These are phyloP conservation scores for Ogataea trehalophila DNA, from an alignment of 805 yeast genomes.

Conservation along the genomic window DNA sequence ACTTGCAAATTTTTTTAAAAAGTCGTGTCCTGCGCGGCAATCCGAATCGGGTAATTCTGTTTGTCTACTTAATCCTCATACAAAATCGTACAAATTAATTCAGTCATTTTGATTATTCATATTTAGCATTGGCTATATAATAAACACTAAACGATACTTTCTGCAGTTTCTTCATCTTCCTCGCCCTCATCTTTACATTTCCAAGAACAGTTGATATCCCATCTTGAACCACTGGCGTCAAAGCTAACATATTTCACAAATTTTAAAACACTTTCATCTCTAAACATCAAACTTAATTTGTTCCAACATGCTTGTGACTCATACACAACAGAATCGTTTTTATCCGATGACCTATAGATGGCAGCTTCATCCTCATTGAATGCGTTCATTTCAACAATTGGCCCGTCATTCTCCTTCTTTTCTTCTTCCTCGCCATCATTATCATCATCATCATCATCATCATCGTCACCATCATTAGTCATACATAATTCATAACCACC, in stretches of 20 bases:
- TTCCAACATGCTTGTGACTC: slow-evolving; percentile 86
- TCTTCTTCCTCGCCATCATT: slow-evolving; percentile 37
- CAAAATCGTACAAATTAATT: no score
- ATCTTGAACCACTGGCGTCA: slow-evolving; percentile 84
- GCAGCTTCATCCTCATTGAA: slow-evolving; percentile 73
- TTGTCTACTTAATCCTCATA: no score
- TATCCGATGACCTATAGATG: slow-evolving; percentile 60
- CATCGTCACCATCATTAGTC: slow-evolving; percentile 49
- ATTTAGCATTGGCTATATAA: background rate
- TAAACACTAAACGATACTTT: background rate
- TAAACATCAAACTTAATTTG: slow-evolving; percentile 63
- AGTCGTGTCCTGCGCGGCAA: no score
- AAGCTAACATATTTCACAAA: slow-evolving; percentile 89
- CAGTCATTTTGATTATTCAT: background rate
- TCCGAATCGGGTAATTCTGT: no score
- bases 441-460: slow-evolving; percentile 42
- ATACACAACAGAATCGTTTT: slow-evolving; percentile 71
- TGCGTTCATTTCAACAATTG: slow-evolving; percentile 17
- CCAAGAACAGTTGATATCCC: slow-evolving; percentile 87
- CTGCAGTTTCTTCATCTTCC: slow-evolving; percentile 26
- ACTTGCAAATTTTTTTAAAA: no score
- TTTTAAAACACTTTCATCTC: slow-evolving; percentile 84
- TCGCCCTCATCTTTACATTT: slow-evolving; percentile 50
- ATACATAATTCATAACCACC: slow-evolving; percentile 96
- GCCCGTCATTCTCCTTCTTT: slow-evolving; percentile 37